A percentile compares a stretch with the other conserved stretches of the same genome.
Conservation (phyloP, 345 rosid species). For the Kandelia obovata region DNA sequence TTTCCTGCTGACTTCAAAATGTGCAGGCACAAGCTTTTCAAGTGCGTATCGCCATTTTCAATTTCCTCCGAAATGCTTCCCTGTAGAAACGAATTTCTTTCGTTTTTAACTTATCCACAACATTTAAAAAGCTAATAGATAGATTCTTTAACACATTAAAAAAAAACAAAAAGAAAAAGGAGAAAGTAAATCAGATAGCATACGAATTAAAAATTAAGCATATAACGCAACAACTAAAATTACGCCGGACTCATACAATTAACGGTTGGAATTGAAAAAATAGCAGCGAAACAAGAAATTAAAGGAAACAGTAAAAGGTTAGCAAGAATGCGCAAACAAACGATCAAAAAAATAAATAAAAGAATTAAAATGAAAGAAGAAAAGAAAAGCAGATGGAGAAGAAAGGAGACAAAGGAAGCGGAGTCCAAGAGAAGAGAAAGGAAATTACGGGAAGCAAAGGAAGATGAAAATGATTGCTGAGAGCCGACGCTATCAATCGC, state of each 20-base stretch:
- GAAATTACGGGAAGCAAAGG: constrained; percentile 53
- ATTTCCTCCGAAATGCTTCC: constrained; percentile 21
- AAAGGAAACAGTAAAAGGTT: too few species aligned
- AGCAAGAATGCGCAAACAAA: too few species aligned
- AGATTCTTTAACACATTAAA: too few species aligned
- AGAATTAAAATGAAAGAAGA: background rate
- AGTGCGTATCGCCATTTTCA: constrained; percentile 31
- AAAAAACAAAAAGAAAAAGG: too few species aligned
- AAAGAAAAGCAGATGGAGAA: constrained; percentile 4
- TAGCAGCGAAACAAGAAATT: too few species aligned
- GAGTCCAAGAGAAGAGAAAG: background rate
- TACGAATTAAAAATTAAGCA: too few species aligned
- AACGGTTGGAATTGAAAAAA: too few species aligned
- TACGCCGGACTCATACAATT: too few species aligned
- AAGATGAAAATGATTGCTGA: constrained; percentile 56
- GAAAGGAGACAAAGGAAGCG: background rate
- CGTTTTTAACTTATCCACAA: constrained; percentile 2
- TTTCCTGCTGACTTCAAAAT: constrained; percentile 51
- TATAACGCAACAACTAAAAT: too few species aligned
- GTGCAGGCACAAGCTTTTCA: constrained; percentile 46
- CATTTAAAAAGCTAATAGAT: background rate
- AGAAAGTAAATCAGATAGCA: too few species aligned
- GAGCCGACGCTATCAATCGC: constrained; percentile 45
- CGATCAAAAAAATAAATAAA: too few species aligned
- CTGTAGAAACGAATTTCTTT: constrained; percentile 32